Percentiles rank a stretch among this genome's conserved stretches.
Conservation (phyloP, 495 filamentous ascomycete genomes). For the Penicillium riverlandense region DNA sequence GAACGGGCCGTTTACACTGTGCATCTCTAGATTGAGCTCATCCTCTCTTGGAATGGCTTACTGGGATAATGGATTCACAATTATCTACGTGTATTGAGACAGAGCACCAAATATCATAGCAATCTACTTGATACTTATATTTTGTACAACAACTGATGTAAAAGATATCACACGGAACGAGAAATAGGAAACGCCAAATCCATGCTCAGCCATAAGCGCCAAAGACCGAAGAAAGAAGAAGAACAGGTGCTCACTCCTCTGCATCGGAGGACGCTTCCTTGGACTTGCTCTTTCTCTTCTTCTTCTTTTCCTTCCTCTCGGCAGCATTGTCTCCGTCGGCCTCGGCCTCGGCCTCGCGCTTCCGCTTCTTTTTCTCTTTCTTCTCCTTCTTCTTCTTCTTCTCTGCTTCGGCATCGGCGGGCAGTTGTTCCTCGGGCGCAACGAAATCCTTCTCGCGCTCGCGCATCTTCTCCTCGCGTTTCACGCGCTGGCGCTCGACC, state of each 20-base stretch:
- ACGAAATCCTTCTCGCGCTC: slow-evolving; percentile 79
- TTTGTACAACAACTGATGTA: neutral
- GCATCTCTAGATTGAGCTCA: no score
- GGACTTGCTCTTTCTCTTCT: slow-evolving; percentile 42
- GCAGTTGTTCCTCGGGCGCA: slow-evolving; percentile 65
- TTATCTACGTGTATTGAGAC: no score
- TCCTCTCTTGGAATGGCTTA: no score
- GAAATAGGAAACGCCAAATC: slow-evolving; percentile 17
- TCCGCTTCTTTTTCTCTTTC: slow-evolving; percentile 34
- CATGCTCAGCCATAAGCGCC: slow-evolving; percentile 29
- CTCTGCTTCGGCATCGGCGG: slow-evolving; percentile 35
- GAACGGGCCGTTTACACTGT: no score
- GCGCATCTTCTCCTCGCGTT: slow-evolving; percentile 82
- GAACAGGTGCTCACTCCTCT: slow-evolving; percentile 16
- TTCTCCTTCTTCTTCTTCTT: slow-evolving; percentile 42
- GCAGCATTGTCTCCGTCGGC: slow-evolving; percentile 23
- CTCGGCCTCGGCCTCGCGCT: slow-evolving; percentile 35
- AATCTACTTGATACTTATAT: no score
- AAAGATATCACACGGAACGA: no score
- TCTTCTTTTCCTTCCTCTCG: slow-evolving; percentile 39
- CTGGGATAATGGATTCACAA: no score
- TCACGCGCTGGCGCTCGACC: slow-evolving; percentile 72
- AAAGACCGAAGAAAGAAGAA: slow-evolving; percentile 13
- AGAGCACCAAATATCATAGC: no score
- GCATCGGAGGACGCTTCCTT: slow-evolving; percentile 27